These are phyloP conservation scores for Monosporozyma solicola DNA, from an alignment of 805 yeast genomes.

Conservation along the genomic window DNA sequence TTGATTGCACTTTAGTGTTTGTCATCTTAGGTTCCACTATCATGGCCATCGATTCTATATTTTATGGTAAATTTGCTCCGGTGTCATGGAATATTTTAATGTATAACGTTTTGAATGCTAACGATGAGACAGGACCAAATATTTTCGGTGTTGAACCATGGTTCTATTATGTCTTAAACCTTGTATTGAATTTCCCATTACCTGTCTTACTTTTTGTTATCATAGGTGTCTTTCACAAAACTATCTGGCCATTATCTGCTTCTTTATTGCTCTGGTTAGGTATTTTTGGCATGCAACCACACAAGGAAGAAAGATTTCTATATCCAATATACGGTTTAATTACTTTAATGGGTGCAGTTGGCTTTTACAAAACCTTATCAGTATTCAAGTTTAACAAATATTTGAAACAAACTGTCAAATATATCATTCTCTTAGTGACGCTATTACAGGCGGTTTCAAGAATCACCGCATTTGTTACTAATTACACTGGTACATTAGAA, in stretches of 20 bases:
- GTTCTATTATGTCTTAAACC: conserved; percentile 57
- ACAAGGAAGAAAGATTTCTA: conserved; percentile 86
- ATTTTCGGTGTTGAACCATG: conserved; percentile 85
- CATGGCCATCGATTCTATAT: conserved; percentile 44
- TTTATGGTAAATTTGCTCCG: conserved; percentile 50
- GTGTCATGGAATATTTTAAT: conserved; percentile 77
- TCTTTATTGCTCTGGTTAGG: conserved; percentile 61
- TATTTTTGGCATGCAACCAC: conserved; percentile 69
- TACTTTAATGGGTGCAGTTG: conserved; percentile 51
- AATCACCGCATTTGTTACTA: conserved; percentile 48
- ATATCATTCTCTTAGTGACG: conserved; percentile 9
- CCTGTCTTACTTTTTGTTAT: conserved; percentile 29
- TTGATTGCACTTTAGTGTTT: conserved; percentile 19
- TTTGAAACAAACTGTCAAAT: conserved; percentile 11
- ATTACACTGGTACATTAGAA: conserved; percentile 65
- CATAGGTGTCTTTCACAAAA: conserved; percentile 21
- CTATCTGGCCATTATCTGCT: conserved; percentile 27
- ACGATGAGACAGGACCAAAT: conserved; percentile 68
- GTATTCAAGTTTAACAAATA: conserved; percentile 6
- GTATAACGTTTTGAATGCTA: conserved; percentile 68
- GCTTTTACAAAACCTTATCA: conserved; percentile 22
- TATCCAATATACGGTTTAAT: conserved; percentile 77
- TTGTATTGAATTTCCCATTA: conserved; percentile 62
- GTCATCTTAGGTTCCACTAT: conserved; percentile 11
- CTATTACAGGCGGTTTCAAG: conserved; percentile 38